These are phyloP conservation scores for Ilex aquifolium DNA, from an alignment of 257 asterid species.

Conservation along the genomic window DNA sequence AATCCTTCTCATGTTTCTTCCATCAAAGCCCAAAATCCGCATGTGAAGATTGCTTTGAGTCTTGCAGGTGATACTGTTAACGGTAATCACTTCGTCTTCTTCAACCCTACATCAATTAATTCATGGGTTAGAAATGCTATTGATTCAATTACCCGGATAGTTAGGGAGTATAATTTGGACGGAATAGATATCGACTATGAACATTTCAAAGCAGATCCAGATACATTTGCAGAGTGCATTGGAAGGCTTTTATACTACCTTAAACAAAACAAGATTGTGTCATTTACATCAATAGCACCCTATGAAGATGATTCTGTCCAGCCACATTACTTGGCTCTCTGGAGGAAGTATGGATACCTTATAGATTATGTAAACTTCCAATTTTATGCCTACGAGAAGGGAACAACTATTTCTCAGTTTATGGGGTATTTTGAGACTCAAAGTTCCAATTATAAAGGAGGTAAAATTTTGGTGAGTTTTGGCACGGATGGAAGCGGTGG, in stretches of 20 bases:
- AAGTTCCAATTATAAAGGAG: slow-evolving; percentile 44
- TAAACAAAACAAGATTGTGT: slow-evolving; percentile 41
- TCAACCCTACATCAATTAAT: slow-evolving; percentile 41
- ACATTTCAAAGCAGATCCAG: slow-evolving; percentile 53
- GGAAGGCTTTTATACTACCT: slow-evolving; percentile 49
- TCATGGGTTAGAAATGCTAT: slow-evolving; percentile 72
- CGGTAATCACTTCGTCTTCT: slow-evolving; percentile 17
- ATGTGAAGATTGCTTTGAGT: slow-evolving; percentile 63
- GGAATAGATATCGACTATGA: slow-evolving; percentile 78
- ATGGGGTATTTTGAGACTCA: slow-evolving; percentile 49
- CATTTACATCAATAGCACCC: slow-evolving; percentile 65
- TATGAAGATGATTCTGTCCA: slow-evolving; percentile 39
- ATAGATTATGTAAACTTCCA: slow-evolving; percentile 73
- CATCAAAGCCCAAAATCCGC: slow-evolving; percentile 46
- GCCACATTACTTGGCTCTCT: slow-evolving; percentile 55
- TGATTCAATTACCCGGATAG: slow-evolving; percentile 38
- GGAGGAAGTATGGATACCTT: slow-evolving; percentile 50
- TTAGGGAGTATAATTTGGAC: slow-evolving; percentile 44
- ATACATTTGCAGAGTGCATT: slow-evolving; percentile 67
- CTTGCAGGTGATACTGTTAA: slow-evolving; percentile 54
- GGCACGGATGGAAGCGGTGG: slow-evolving; percentile 69
- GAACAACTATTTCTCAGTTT: slow-evolving; percentile 50
- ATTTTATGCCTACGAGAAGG: slow-evolving; percentile 51
- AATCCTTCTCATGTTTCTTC: slow-evolving; percentile 43
- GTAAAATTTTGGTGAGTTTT: slow-evolving; percentile 51